Evolutionary conservation across 176 grass and related monocot species (phyloP).

Genomic region (Avena sativa): DNA sequence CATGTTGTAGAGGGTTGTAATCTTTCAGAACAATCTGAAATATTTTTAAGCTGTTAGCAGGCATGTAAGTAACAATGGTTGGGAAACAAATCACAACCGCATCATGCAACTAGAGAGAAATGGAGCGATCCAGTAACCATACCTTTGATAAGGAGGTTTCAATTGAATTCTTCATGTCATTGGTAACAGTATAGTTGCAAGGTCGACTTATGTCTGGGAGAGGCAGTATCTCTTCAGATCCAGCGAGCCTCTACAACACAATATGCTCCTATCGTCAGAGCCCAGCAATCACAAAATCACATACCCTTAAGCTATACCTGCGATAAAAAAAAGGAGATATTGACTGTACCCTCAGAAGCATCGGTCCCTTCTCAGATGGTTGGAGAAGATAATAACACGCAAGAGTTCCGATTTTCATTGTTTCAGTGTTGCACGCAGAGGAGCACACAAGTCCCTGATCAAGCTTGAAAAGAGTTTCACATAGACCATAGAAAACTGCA

Average conservation of each 20-base stretch:
- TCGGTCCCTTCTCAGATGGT: constrained; percentile 77
- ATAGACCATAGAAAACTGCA: constrained; percentile 90
- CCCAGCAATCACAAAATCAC: constrained; percentile 15
- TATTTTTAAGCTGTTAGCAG: constrained; percentile 27
- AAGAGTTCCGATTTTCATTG: constrained; percentile 69
- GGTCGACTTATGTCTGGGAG: constrained; percentile 52
- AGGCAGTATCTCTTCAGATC: constrained; percentile 87
- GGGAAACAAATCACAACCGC: background rate
- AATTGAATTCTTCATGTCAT: constrained; percentile 63
- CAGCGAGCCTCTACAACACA: constrained; percentile 77
- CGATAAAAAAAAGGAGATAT: background rate
- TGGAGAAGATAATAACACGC: constrained; percentile 83
- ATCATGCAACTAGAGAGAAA: background rate
- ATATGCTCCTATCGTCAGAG: constrained; percentile 29
- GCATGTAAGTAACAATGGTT: background rate
- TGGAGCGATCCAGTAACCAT: background rate
- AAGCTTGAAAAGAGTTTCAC: constrained; percentile 74
- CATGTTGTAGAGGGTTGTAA: constrained; percentile 93
- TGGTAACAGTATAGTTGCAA: constrained; percentile 45
- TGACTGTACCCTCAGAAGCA: constrained; percentile 84
- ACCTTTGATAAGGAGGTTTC: constrained; percentile 82
- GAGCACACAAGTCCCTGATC: constrained; percentile 90
- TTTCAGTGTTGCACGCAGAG: constrained; percentile 79
- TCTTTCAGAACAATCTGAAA: constrained; percentile 77
- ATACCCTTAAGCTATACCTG: background rate